These are phyloP conservation scores for Magnusiomyces ingens DNA, from an alignment of 1,139 yeast species.

Conservation along the genomic window DNA sequence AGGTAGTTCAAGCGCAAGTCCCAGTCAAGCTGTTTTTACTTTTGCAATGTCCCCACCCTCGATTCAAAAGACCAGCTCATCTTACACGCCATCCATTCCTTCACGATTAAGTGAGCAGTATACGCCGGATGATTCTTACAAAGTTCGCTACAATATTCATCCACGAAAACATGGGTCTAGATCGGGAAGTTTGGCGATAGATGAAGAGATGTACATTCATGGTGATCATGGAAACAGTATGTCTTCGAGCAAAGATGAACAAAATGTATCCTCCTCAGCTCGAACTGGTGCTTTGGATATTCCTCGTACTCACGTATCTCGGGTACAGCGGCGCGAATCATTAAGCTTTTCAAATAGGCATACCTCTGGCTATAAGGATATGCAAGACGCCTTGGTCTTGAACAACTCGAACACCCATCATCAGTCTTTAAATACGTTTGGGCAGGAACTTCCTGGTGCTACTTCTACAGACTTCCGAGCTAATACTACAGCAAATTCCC, in stretches of 20 bases:
- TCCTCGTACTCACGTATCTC: conserved; percentile 5
- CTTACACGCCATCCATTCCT: conserved; percentile 32
- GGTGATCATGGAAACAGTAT: neutral
- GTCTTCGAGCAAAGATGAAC: neutral
- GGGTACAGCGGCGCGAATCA: conserved; percentile 17
- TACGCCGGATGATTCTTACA: conserved; percentile 21
- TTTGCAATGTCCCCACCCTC: conserved; percentile 29
- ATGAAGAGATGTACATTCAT: conserved; percentile 4
- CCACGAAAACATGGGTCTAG: conserved; percentile 12
- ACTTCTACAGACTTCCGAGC: conserved; percentile 8
- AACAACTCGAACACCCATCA: conserved; percentile 16
- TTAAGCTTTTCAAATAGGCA: conserved; percentile 18
- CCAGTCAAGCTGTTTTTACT: conserved; percentile 12
- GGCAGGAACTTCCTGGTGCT: conserved; percentile 11
- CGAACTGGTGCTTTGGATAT: conserved; percentile 10
- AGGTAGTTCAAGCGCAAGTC: conserved; percentile 2
- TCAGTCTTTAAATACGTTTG: conserved; percentile 14
- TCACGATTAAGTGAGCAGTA: conserved; percentile 32
- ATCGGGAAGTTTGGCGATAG: conserved; percentile 7
- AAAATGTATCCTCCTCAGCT: neutral
- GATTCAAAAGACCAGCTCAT: conserved; percentile 34
- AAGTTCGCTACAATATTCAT: conserved; percentile 10
- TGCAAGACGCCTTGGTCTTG: conserved; percentile 18
- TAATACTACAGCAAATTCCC: neutral
- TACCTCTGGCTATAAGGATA: conserved; percentile 20